Base-by-base conservation (phyloP, 106 monocot species). In the Apostasia shenzhenica region DNA sequence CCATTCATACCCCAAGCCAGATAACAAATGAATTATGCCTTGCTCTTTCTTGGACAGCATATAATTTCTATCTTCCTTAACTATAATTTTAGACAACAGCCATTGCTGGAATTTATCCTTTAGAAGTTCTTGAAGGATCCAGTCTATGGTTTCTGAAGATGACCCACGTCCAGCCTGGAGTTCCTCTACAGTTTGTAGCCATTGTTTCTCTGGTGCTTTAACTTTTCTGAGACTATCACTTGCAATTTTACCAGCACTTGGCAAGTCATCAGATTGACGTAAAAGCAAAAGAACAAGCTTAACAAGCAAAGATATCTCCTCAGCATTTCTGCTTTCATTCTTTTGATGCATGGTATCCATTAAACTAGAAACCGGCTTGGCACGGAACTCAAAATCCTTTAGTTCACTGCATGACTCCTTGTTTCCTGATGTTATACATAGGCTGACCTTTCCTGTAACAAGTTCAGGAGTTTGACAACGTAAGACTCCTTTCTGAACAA, bases 1-100 rank as follows among this genome's bases (percentile, higher is more conserved):
- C 97, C 97, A 97, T 37, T 78, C 84, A 79, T 86, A 97, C 42
- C 97, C 97, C 67, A 97, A 77, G 40, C 85, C 89, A 77, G 89
- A 86, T 53, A 97, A 74, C 61, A 84, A 63, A 67, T 97, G 97
- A 69, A 97, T 83, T 64, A 97, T 81, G 54, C 89, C 73, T 73
- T 82, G 78, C 43, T 92, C 97, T 70, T 85, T 69, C 73, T 83
- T 97, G 39, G 92, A 83, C 3, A 90, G 49, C 53, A 50, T 47
- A 70, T 70, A 72, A 37, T 38, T 70, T 67, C 66, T 50, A 11
- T 48, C 66, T 58, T 79, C 63, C 60, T 69, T 46, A 12, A 43
- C n/a, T 9, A 63, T 58, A 41, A 48, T 2, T 75, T 81, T 92
- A 60, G 14, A 55, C 67, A 67, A 70, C 54, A 92, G 45, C 89